Evolutionary conservation across 2,329 filamentous ascomycete genomes (phyloP), one percentile per base, ranked within the genome.

Genomic region (Onygenales sp.): DNA sequence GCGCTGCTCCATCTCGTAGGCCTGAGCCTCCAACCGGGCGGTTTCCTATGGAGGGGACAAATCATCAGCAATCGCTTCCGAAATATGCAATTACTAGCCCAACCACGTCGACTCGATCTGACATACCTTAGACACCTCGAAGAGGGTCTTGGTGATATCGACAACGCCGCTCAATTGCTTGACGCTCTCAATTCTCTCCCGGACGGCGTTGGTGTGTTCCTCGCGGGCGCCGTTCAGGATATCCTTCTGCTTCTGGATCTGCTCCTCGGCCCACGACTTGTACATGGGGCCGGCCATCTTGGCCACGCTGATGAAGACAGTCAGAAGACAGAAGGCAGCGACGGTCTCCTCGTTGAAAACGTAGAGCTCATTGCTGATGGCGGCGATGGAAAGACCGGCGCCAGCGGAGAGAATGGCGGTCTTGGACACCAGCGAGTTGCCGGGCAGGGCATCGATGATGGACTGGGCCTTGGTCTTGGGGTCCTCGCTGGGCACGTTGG

Each of bases 311-410:
- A 80, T 86, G 86, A 95, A 98, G 70, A 97, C 88, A 71, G 86
- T 89, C 70, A 97, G 79, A 67, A 98, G 81, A 74, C 87, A 93
- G 77, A 98, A 83, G 62, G 88, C 88, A 69, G 95, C 88, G 70
- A 98, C 87, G 59, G 91, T 87, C 81, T 98, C 93, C 82, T 98
- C 93, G 79, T 98, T 98, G 77, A 98, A 82, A 72, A 98, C 90
- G 77, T 96, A 97, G 80, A 97, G 90, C 83, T 98, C 93, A 78
- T 95, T 98, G 85, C 88, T 94, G 77, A 98, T 90, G 68, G 90
- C 93, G 71, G 93, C 95, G 73, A 95, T 82, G 67, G 88, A 91
- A 65, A 95, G 76, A 77, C 87, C 92, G 67, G 93, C 88, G 61
- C 86, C 86, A 66, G 89, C 91, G 69, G 92, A 97, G 67, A 98